A percentile compares a stretch with the other conserved stretches of the same genome.
phyloP scores from a whole-genome alignment of 2,329 filamentous ascomycete species.

The Colletotrichum sp. region DNA sequence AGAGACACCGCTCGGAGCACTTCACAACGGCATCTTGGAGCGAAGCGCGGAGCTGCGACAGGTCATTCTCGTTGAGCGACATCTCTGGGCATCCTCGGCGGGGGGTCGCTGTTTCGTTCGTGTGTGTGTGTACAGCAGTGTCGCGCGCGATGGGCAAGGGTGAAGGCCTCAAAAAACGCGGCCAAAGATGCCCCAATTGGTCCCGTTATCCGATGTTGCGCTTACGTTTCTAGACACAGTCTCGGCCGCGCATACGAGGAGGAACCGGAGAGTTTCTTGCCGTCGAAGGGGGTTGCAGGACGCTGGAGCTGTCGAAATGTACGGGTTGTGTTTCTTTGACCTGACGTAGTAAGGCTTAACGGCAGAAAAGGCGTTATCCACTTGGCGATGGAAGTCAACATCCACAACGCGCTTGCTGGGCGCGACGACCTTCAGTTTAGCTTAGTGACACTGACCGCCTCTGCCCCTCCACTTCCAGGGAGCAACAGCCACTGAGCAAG shows the following conservation, averaged over 20 bases:
- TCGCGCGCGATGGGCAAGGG: background rate
- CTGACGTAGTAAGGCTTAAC: constrained; percentile 19
- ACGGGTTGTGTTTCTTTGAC: constrained; percentile 16
- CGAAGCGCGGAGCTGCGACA: constrained; percentile 70
- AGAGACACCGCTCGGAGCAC: constrained; percentile 93
- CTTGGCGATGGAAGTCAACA: background rate
- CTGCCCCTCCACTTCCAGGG: background rate
- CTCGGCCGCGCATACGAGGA: background rate
- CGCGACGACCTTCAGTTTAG: background rate
- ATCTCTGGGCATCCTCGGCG: constrained; percentile 37
- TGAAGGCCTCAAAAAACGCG: background rate
- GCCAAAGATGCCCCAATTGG: background rate
- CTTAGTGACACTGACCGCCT: background rate
- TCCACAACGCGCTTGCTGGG: background rate
- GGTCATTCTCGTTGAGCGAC: constrained; percentile 61
- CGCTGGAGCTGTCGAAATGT: background rate
- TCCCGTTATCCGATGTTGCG: background rate
- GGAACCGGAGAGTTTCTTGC: background rate
- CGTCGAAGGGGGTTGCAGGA: background rate
- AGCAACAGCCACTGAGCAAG: background rate
- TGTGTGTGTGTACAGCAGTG: background rate
- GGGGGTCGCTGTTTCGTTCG: background rate
- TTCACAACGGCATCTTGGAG: constrained; percentile 87
- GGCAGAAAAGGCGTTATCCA: constrained; percentile 12
- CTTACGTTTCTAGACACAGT: background rate